Evolutionary conservation across 2,329 filamentous ascomycete genomes (phyloP).

Genomic region (Sphaerulina vaccinii): DNA sequence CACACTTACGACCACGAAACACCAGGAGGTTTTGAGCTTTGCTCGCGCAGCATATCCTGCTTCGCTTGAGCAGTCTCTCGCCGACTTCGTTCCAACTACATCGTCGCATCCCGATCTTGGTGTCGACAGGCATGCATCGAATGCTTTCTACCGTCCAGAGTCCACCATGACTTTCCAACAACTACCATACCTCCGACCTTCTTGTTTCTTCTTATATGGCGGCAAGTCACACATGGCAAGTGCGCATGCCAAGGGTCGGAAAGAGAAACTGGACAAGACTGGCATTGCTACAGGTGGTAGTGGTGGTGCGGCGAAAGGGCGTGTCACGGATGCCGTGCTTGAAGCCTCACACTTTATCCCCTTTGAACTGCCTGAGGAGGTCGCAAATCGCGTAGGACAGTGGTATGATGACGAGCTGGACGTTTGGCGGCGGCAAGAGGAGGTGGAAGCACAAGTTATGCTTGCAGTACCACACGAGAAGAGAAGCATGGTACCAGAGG

Average conservation of each 20-base stretch:
- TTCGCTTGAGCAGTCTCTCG: background rate
- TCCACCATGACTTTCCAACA: conserved; percentile 53
- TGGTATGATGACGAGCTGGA: conserved; percentile 33
- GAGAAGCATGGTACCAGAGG: conserved; percentile 5
- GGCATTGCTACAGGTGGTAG: conserved; percentile 65
- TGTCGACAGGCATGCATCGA: background rate
- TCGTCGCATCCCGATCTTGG: background rate
- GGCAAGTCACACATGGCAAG: conserved; percentile 50
- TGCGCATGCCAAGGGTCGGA: conserved; percentile 49
- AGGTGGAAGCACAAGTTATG: background rate
- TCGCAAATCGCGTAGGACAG: conserved; percentile 52
- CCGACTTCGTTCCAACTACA: background rate
- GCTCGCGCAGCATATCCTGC: conserved; percentile 56
- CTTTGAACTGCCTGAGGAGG: conserved; percentile 68
- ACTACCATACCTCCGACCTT: conserved; percentile 60
- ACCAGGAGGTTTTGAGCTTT: conserved; percentile 80
- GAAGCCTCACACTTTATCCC: conserved; percentile 74
- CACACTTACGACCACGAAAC: conserved; percentile 74
- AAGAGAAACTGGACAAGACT: conserved; percentile 59
- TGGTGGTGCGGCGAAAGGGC: conserved; percentile 59
- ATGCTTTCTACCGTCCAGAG: conserved; percentile 66
- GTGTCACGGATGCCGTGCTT: conserved; percentile 64
- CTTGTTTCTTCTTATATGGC: conserved; percentile 68
- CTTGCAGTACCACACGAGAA: background rate
- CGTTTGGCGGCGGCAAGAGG: background rate